phyloP scores from a whole-genome alignment of 495 filamentous ascomycete species.

The Aspergillus conjunctus region DNA sequence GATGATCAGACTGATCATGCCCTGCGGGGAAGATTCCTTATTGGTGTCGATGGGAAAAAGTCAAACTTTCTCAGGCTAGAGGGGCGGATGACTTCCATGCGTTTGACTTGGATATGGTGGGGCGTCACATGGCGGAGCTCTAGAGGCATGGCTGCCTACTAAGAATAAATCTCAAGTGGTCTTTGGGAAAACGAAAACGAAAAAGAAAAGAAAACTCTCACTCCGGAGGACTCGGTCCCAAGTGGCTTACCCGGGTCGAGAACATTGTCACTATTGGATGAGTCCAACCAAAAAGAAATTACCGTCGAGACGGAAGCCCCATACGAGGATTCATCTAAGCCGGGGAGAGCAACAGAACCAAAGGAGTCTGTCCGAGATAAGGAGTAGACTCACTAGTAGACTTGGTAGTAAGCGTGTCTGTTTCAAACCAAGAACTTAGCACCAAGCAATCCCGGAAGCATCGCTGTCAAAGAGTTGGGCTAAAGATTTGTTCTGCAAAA shows the following conservation, averaged over 20 bases:
- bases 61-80: neutral
- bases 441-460: too few relatives aligned
- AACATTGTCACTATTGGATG: neutral
- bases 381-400: too few relatives aligned
- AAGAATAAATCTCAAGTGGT: neutral
- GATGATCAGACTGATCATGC: too few relatives aligned
- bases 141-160: constrained; percentile 2
- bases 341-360: neutral
- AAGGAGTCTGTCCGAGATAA: too few relatives aligned
- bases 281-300: neutral
- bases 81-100: neutral
- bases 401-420: too few relatives aligned
- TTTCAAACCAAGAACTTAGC: too few relatives aligned
- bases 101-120: constrained; percentile 3
- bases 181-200: neutral
- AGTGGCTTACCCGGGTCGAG: constrained; percentile 1
- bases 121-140: constrained; percentile 13
- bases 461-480: too few relatives aligned
- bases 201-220: neutral
- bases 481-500: too few relatives aligned
- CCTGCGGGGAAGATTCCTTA: too few relatives aligned
- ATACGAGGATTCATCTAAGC: neutral
- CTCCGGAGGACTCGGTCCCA: neutral
- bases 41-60: too few relatives aligned
- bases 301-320: neutral